Conservation (phyloP, 176 grass and related monocot genomes). For the Avena insularis region DNA sequence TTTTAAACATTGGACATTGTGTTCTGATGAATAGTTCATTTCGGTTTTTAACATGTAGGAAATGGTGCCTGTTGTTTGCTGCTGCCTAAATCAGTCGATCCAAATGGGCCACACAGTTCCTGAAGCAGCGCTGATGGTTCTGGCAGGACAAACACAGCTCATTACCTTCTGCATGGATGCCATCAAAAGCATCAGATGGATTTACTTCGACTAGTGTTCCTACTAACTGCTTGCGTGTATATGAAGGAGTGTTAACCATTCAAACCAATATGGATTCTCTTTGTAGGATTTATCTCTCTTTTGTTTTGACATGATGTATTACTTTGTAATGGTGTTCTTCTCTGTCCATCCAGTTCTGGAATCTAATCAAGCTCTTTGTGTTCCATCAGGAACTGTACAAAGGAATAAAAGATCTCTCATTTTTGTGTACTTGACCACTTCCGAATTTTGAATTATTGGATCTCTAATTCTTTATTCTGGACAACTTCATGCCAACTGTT, state of each 20-base stretch:
- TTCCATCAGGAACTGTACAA: too few relatives aligned
- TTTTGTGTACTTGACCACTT: too few relatives aligned
- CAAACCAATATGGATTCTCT: not conserved
- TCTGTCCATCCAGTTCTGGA: too few relatives aligned
- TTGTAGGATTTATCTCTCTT: not conserved
- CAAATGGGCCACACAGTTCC: slow-evolving; percentile 64
- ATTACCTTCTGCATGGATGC: slow-evolving; percentile 91
- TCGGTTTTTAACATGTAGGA: slow-evolving; percentile 84
- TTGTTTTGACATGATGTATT: not conserved
- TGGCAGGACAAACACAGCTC: slow-evolving; percentile 78
- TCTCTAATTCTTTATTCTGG: too few relatives aligned
- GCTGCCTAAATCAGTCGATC: slow-evolving; percentile 60
- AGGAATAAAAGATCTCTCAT: too few relatives aligned
- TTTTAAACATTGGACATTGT: too few relatives aligned
- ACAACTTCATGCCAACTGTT: too few relatives aligned
- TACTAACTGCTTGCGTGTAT: not conserved
- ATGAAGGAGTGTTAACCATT: slow-evolving; percentile 3
- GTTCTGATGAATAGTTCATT: slow-evolving; percentile 29
- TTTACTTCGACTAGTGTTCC: slow-evolving; percentile 90
- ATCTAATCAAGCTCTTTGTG: too few relatives aligned
- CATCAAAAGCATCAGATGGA: slow-evolving; percentile 98
- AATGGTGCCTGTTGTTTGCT: slow-evolving; percentile 88
- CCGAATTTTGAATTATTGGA: too few relatives aligned
- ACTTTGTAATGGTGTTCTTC: too few relatives aligned
- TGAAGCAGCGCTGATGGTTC: slow-evolving; percentile 60